Evolutionary conservation across 306 rosid species (phyloP).

Genomic region (Sphenostylis stenocarpa): DNA sequence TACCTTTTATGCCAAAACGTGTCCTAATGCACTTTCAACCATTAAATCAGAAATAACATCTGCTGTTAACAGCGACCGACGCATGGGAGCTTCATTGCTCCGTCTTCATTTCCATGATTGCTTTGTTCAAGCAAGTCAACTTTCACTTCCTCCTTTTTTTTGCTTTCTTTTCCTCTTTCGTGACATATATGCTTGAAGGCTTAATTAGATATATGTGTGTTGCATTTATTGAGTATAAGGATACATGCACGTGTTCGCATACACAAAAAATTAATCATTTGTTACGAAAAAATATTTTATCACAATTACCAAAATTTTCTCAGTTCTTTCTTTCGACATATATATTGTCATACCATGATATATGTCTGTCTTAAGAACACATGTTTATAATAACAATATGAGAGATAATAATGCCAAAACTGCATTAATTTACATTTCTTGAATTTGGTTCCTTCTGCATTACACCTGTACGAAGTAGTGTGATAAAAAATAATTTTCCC

Average conservation of each 20-base stretch:
- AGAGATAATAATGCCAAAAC: background rate
- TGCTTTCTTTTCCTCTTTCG: no score
- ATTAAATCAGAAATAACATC: constrained; percentile 40
- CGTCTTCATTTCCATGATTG: constrained; percentile 93
- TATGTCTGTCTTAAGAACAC: background rate
- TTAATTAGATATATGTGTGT: background rate
- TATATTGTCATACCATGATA: background rate
- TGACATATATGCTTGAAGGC: background rate
- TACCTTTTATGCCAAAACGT: constrained; percentile 42
- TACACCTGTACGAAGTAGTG: background rate
- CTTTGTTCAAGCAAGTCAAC: constrained; percentile 71
- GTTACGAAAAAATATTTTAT: background rate
- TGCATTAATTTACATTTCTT: background rate
- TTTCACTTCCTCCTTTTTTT: background rate
- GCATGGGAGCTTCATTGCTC: constrained; percentile 86
- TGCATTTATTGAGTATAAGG: background rate
- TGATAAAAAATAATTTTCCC: background rate
- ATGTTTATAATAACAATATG: background rate
- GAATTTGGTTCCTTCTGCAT: background rate
- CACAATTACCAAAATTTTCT: background rate
- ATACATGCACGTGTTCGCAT: background rate
- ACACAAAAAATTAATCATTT: background rate
- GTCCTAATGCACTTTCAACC: constrained; percentile 64
- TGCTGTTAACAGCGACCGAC: constrained; percentile 55
- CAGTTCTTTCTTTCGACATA: background rate